Conservation (phyloP, 164 flowering plant genomes). For the Stephania cephalantha region DNA sequence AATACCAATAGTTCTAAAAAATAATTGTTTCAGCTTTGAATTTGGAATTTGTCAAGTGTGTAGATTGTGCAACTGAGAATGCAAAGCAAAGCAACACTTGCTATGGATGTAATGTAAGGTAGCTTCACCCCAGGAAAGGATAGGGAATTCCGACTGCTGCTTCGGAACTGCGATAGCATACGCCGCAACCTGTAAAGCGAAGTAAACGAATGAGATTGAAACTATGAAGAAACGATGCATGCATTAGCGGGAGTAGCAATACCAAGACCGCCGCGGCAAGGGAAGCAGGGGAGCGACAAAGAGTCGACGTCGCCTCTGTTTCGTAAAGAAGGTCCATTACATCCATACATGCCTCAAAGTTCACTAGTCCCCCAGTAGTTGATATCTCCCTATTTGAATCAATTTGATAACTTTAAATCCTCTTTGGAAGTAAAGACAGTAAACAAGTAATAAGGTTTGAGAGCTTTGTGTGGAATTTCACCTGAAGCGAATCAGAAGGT, state of each 20-base stretch:
- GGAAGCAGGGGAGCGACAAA: slow-evolving; percentile 41
- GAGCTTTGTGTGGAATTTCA: slow-evolving; percentile 16
- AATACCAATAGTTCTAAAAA: no score
- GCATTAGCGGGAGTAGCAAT: slow-evolving; percentile 2
- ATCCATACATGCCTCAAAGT: slow-evolving; percentile 60
- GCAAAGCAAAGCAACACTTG: neutral
- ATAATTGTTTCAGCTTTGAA: neutral
- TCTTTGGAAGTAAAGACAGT: neutral
- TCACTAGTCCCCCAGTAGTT: slow-evolving; percentile 52
- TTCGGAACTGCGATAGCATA: slow-evolving; percentile 61
- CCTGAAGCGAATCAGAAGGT: slow-evolving; percentile 52
- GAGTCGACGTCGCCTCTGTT: slow-evolving; percentile 40
- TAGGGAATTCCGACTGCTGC: slow-evolving; percentile 67
- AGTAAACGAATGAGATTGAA: neutral
- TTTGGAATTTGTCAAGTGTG: neutral
- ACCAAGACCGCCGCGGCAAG: slow-evolving; percentile 74
- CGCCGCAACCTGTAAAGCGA: slow-evolving; percentile 47
- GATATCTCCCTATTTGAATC: slow-evolving; percentile 40
- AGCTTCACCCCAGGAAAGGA: slow-evolving; percentile 68
- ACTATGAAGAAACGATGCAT: neutral
- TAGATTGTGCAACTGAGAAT: neutral
- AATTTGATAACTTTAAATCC: neutral
- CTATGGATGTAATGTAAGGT: neutral
- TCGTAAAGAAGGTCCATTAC: slow-evolving; percentile 85
- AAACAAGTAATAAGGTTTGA: neutral